A percentile compares a stretch with the other conserved stretches of the same genome.
Evolutionary conservation across 768 basidiomycete species (phyloP).

Genomic region (Clathrus columnatus): DNA sequence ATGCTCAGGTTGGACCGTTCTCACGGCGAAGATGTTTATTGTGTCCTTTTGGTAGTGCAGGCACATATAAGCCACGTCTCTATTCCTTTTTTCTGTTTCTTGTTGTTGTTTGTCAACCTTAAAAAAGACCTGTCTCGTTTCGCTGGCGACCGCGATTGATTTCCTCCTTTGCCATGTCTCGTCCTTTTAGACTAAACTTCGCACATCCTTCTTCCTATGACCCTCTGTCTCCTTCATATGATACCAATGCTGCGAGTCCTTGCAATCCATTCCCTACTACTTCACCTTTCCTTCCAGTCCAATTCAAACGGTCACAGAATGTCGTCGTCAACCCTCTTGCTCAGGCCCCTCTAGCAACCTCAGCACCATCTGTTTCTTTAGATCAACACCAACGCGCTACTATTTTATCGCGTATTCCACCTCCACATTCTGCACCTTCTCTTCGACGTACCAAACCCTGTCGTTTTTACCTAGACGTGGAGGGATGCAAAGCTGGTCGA

Average conservation of each 20-base stretch:
- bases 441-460: constrained; percentile 6
- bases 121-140: neutral
- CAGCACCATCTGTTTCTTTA: neutral
- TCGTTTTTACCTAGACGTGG: constrained; percentile 4
- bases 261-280: constrained; percentile 11
- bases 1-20: no score
- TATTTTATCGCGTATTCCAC: constrained; percentile 5
- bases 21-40: no score
- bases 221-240: constrained; percentile 11
- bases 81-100: no score
- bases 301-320: no score
- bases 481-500: constrained; percentile 9
- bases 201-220: constrained; percentile 4
- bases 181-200: neutral
- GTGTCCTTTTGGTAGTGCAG: no score
- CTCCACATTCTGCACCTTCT: constrained; percentile 8
- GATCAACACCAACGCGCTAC: neutral
- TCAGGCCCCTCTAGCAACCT: neutral
- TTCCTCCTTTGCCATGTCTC: neutral
- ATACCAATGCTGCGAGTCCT: constrained; percentile 5
- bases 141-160: no score
- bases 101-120: neutral
- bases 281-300: no score
- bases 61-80: no score
- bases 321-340: constrained; percentile 2